Base-by-base conservation (phyloP, 768 basidiomycete species). In the Suillus plorans region DNA sequence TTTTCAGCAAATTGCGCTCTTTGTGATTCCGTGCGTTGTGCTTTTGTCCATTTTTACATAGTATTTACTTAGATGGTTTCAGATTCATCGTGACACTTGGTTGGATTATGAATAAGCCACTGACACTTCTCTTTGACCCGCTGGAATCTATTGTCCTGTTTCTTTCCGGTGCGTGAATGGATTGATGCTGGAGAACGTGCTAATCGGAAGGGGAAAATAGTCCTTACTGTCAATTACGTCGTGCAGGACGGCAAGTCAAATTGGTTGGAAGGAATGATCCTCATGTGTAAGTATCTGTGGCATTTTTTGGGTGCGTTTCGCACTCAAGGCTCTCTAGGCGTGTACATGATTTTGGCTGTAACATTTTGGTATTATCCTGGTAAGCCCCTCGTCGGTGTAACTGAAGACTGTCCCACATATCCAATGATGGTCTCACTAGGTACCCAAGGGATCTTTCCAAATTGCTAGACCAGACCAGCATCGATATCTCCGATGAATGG, bases 241-340 rank as follows among this genome's bases (percentile, higher is more conserved):
- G 85, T 96, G 5, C 84, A 87, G 57, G 96, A 97, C 69, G 94
- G 94, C 18, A 91, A 87, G 73, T 92, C 89, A 37, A 97, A 96
- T 75, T 97, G 95, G 88, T 81, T 97, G n/a, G 94, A 97, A 76
- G 94, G 93, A 25, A 76, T 88, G 69, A 88, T 93, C 61, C 81
- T 93, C 22, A 85, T 92, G 64, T 86, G 89, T 85, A 67, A 55
- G 81, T 72, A 16, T 31, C 34, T 16, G 25, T 42, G 10, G 25
- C 3, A 42, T 12, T 16, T 42, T 42, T 14, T 3, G 10, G 13
- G 34, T 53, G 31, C 28, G 14, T n/a, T 53, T 61, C 45, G 12
- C 18, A 31, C 58, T 59, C 39, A 59, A 20, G 2, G 6, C 16
- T 64, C 42, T 39, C 5, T 50, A 84, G 82, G 82, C 66, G 76